Evolutionary conservation across 345 rosid genomes (phyloP).

Genomic region (Luvunga scandens): DNA sequence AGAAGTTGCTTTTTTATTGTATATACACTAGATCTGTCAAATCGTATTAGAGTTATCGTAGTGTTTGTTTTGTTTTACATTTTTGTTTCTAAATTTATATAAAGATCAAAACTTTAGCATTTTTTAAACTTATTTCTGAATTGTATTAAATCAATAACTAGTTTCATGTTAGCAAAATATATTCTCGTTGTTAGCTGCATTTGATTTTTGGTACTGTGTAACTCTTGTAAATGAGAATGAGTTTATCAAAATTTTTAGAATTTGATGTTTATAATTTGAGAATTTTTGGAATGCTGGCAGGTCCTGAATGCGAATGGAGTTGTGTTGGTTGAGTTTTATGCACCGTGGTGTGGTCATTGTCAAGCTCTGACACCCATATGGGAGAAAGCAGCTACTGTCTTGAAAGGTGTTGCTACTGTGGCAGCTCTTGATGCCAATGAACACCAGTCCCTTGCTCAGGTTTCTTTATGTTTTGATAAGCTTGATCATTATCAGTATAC

Average conservation of each 20-base stretch:
- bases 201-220: neutral
- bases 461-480: slow-evolving; percentile 20
- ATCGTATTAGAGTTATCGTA: neutral
- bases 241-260: neutral
- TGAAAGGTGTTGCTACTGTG: slow-evolving; percentile 89
- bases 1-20: neutral
- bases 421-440: slow-evolving; percentile 98
- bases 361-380: slow-evolving; percentile 85
- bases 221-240: neutral
- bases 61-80: neutral
- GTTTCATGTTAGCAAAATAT: neutral
- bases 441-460: slow-evolving; percentile 95
- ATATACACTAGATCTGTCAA: slow-evolving; percentile 10
- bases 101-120: neutral
- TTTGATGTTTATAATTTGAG: neutral
- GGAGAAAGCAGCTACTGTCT: slow-evolving; percentile 84
- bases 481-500: neutral
- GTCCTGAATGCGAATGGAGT: slow-evolving; percentile 81
- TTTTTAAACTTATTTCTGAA: neutral
- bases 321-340: slow-evolving; percentile 94
- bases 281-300: slow-evolving; percentile 34
- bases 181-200: neutral
- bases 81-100: neutral
- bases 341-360: slow-evolving; percentile 99
- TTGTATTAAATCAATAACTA: neutral